Percentiles rank a stretch among this genome's conserved stretches.
These are phyloP conservation scores for Monilinia polystroma DNA, from an alignment of 2,329 filamentous ascomycete species.

Conservation along the genomic window DNA sequence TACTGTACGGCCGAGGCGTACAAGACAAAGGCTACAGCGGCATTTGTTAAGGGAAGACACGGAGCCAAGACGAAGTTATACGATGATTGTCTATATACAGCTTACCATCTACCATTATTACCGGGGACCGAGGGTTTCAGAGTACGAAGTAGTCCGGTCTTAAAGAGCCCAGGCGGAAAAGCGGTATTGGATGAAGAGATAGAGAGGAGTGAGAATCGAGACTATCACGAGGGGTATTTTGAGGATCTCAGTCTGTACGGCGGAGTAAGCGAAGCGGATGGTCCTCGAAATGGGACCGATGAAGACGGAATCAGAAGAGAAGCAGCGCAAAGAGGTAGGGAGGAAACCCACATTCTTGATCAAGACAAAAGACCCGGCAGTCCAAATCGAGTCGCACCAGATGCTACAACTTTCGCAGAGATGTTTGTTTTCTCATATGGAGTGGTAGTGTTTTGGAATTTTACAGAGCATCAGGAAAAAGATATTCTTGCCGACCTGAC, in stretches of 20 bases:
- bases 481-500: constrained; percentile 93
- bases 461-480: constrained; percentile 93
- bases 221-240: constrained; percentile 90
- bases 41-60: constrained; percentile 85
- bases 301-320: constrained; percentile 38
- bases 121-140: constrained; percentile 84
- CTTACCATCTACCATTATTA: constrained; percentile 88
- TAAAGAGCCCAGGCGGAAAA: constrained; percentile 91
- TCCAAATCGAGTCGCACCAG: constrained; percentile 61
- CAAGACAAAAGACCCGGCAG: constrained; percentile 48
- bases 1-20: constrained; percentile 96
- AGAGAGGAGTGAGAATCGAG: constrained; percentile 83
- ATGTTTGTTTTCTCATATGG: constrained; percentile 98
- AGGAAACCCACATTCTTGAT: constrained; percentile 40
- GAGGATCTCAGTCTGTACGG: constrained; percentile 65
- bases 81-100: constrained; percentile 94
- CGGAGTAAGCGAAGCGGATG: constrained; percentile 46
- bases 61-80: constrained; percentile 93
- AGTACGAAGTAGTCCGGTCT: constrained; percentile 81
- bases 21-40: constrained; percentile 82
- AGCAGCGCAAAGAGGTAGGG: constrained; percentile 40
- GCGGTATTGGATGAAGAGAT: constrained; percentile 93
- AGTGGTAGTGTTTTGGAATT: constrained; percentile 98
- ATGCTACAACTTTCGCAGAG: constrained; percentile 81
- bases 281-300: constrained; percentile 45